Evolutionary conservation across 108 stramenopile genomes (phyloP).

Genomic region (Chaetoceros tenuissimus): DNA sequence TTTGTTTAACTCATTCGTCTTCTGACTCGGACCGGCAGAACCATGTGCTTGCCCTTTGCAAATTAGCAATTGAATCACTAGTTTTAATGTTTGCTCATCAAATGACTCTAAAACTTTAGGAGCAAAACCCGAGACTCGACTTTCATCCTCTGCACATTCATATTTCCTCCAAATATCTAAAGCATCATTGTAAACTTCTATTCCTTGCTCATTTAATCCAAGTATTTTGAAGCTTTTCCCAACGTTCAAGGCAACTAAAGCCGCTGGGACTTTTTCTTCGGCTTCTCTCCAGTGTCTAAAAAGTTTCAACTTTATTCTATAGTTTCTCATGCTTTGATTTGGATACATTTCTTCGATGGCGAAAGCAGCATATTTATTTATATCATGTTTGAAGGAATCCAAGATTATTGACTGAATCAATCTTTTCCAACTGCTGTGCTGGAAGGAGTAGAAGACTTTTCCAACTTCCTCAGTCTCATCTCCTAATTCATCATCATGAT

Average conservation of each 20-base stretch:
- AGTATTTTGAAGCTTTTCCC: conserved; percentile 42
- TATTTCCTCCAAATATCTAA: conserved; percentile 33
- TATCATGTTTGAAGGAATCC: conserved; percentile 40
- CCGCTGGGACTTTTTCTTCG: conserved; percentile 29
- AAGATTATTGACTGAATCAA: conserved; percentile 53
- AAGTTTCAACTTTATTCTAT: conserved; percentile 26
- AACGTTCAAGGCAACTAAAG: conserved; percentile 38
- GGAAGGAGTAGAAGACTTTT: conserved; percentile 47
- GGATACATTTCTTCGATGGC: conserved; percentile 31
- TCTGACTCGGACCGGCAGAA: no score
- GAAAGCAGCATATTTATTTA: conserved; percentile 49
- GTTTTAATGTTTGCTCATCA: conserved; percentile 20
- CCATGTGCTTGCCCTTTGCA: conserved; percentile 22
- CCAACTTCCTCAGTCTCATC: no score
- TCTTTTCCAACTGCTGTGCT: conserved; percentile 50
- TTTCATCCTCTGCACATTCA: conserved; percentile 2
- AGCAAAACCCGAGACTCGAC: conserved; percentile 4
- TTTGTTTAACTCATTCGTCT: no score
- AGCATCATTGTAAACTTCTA: conserved; percentile 43
- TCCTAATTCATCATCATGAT: no score
- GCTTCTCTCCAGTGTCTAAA: conserved; percentile 54
- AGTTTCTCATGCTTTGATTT: conserved; percentile 22
- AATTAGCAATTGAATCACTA: conserved; percentile 23
- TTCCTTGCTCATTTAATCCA: conserved; percentile 40
- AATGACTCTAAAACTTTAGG: conserved; percentile 21